These are phyloP conservation scores for Corynespora cassiicola DNA, from an alignment of 2,329 filamentous ascomycete species.

Conservation along the genomic window DNA sequence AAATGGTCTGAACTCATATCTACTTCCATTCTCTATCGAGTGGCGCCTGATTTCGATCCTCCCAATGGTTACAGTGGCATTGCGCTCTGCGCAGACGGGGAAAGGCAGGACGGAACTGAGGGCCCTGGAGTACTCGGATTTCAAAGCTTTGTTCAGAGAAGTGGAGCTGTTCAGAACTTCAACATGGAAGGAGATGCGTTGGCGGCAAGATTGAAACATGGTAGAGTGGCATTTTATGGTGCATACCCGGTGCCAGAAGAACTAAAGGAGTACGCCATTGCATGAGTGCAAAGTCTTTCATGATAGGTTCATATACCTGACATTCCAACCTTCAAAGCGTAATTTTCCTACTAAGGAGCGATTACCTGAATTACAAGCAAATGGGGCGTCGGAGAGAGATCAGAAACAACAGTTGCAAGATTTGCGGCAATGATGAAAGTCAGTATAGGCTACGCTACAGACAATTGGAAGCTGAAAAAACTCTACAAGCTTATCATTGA, in stretches of 20 bases:
- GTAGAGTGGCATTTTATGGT: conserved; percentile 27
- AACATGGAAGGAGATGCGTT: conserved; percentile 21
- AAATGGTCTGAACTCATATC: conserved; percentile 24
- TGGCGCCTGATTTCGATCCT: conserved; percentile 24
- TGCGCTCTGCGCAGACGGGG: conserved; percentile 23
- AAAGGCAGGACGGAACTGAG: conserved; percentile 19
- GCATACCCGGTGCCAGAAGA: conserved; percentile 27
- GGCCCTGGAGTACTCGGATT: conserved; percentile 25
- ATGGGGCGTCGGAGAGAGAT: too few species aligned
- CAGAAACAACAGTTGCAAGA: too few species aligned
- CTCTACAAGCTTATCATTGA: too few species aligned
- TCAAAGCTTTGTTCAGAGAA: conserved; percentile 26
- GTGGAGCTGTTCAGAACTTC: conserved; percentile 22
- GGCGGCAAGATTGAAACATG: conserved; percentile 18
- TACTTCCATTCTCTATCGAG: conserved; percentile 22
- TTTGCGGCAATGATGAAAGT: too few species aligned
- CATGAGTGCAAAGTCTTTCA: too few species aligned
- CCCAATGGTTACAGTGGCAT: conserved; percentile 28
- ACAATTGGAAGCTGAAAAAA: too few species aligned
- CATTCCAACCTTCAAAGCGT: too few species aligned
- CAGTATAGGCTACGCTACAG: too few species aligned
- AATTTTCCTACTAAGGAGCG: too few species aligned
- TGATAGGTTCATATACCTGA: too few species aligned
- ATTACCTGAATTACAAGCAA: too few species aligned
- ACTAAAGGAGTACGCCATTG: conserved; percentile 20